These are phyloP conservation scores for Orbilia oligospora DNA, from an alignment of 2,329 filamentous ascomycete species.

Conservation along the genomic window DNA sequence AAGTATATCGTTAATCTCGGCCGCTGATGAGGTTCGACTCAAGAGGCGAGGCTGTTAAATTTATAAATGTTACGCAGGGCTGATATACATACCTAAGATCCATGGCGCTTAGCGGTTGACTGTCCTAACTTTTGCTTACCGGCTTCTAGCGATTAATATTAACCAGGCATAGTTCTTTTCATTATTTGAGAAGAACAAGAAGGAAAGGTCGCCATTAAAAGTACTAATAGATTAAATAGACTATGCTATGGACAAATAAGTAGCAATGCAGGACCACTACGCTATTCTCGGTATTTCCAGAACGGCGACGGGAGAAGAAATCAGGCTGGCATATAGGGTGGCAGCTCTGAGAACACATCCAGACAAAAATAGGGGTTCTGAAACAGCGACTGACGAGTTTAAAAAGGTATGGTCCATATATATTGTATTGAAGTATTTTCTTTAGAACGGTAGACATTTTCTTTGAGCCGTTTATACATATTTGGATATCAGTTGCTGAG, in stretches of 20 bases:
- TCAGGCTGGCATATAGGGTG: slow-evolving; percentile 7
- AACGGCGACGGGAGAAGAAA: slow-evolving; percentile 14
- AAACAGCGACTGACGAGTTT: slow-evolving; percentile 18
- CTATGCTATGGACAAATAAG: not conserved
- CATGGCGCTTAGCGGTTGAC: not conserved
- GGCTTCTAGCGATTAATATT: not conserved
- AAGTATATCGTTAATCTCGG: too few species aligned
- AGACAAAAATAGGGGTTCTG: slow-evolving; percentile 25
- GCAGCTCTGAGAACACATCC: slow-evolving; percentile 28
- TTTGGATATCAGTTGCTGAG: too few species aligned
- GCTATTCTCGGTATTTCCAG: slow-evolving; percentile 4
- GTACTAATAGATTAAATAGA: not conserved
- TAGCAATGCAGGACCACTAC: slow-evolving; percentile 26
- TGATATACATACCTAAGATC: not conserved
- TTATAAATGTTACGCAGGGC: not conserved
- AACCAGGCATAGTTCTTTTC: not conserved
- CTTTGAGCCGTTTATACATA: too few species aligned
- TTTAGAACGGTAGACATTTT: too few species aligned
- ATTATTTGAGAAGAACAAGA: too few species aligned
- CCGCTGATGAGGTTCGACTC: not conserved
- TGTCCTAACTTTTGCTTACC: not conserved
- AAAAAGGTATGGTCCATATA: slow-evolving; percentile 19
- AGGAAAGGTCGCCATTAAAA: not conserved
- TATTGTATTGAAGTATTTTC: too few species aligned
- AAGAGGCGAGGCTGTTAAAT: not conserved